A percentile compares a stretch with the other conserved stretches of the same genome.
phyloP scores from a whole-genome alignment of 2,329 filamentous ascomycete genomes.

The Aspergillus brunneoviolaceus region DNA sequence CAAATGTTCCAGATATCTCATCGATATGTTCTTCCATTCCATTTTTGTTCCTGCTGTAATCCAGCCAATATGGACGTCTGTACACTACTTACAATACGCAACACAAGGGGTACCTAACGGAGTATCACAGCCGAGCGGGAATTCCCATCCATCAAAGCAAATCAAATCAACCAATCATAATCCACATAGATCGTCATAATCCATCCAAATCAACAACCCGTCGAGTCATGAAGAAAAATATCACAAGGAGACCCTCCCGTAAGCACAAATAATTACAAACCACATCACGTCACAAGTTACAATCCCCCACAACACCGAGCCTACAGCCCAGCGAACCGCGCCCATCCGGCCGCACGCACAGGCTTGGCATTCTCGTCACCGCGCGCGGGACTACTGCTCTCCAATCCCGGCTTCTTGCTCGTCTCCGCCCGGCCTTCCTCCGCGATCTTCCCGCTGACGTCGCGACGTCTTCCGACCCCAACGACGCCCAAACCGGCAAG shows the following conservation, averaged over 20 bases:
- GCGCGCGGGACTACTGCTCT: not conserved
- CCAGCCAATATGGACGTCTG: not conserved
- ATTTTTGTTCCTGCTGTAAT: not conserved
- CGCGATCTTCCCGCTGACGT: conserved; percentile 49
- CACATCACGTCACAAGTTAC: not conserved
- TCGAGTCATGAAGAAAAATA: not conserved
- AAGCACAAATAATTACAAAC: not conserved
- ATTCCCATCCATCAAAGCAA: not conserved
- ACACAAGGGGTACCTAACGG: conserved; percentile 4
- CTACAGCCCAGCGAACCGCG: conserved; percentile 46
- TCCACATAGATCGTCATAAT: conserved; percentile 8
- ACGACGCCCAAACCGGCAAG: conserved; percentile 46
- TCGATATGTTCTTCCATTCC: not conserved
- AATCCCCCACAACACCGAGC: not conserved
- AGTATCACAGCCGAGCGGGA: conserved; percentile 10
- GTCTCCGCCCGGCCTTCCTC: conserved; percentile 45
- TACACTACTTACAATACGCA: not conserved
- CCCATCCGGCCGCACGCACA: conserved; percentile 46
- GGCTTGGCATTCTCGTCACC: conserved; percentile 17
- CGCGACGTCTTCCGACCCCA: conserved; percentile 47
- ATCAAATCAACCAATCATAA: not conserved
- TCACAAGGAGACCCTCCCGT: not conserved
- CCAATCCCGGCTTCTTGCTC: conserved; percentile 11
- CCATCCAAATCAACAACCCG: not conserved
- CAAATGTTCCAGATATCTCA: no score